Evolutionary conservation across 169 alveolate genomes (phyloP).

Genomic region (Eimeria acervulina): DNA sequence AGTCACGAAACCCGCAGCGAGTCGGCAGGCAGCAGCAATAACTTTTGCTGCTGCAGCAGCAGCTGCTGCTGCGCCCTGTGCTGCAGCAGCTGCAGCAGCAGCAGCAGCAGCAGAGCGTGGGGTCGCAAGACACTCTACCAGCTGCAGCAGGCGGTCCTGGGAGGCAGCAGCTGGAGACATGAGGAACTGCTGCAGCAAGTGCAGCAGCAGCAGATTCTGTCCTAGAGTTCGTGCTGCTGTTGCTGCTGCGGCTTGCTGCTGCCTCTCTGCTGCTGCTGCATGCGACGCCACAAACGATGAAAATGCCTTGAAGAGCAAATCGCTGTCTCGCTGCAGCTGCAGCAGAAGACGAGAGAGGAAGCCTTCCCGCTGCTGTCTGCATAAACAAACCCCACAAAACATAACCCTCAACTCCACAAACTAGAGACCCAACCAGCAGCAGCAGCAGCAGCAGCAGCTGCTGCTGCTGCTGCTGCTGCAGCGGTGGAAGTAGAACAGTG

Average conservation of each 20-base stretch:
- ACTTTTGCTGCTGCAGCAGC: slow-evolving; percentile 16
- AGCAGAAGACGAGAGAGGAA: not conserved
- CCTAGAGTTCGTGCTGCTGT: slow-evolving; percentile 30
- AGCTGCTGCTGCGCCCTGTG: slow-evolving; percentile 9
- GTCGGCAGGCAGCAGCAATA: not conserved
- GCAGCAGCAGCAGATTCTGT: slow-evolving; percentile 34
- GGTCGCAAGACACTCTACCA: not conserved
- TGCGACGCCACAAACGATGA: not conserved
- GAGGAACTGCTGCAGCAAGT: slow-evolving; percentile 49
- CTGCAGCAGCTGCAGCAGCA: slow-evolving; percentile 49
- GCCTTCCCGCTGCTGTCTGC: not conserved
- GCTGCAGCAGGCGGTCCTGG: slow-evolving; percentile 27
- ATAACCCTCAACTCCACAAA: no score
- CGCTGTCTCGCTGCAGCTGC: slow-evolving; percentile 31
- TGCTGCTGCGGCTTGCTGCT: slow-evolving; percentile 18
- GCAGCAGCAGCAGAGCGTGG: not conserved
- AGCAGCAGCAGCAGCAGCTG: not conserved
- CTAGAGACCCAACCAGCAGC: not conserved
- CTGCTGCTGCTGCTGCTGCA: no score
- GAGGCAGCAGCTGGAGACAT: slow-evolving; percentile 4
- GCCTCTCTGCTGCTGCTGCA: not conserved
- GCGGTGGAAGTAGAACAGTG: not conserved
- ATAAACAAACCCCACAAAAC: not conserved
- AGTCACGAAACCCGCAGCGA: not conserved
- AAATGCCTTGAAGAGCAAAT: not conserved